A percentile compares a stretch with the other conserved stretches of the same genome.
These are phyloP conservation scores for Flaveria floridana DNA, from an alignment of 140 eudicot genomes.

Conservation along the genomic window DNA sequence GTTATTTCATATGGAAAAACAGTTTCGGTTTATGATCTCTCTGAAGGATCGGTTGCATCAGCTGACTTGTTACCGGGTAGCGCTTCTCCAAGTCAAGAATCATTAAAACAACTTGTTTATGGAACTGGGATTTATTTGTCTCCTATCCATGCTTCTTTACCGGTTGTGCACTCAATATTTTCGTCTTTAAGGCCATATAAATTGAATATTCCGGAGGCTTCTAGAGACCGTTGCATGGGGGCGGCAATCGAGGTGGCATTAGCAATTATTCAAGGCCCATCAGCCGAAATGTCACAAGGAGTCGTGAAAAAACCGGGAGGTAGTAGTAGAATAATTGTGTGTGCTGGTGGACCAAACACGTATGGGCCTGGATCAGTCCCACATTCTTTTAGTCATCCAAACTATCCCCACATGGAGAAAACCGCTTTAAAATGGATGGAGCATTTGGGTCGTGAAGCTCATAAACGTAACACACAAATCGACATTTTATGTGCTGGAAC, in stretches of 20 bases:
- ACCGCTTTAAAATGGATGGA: conserved; percentile 92
- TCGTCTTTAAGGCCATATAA: conserved; percentile 82
- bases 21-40: conserved; percentile 82
- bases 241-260: conserved; percentile 86
- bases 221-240: conserved; percentile 91
- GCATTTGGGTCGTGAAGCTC: conserved; percentile 78
- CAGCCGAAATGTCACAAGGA: conserved; percentile 80
- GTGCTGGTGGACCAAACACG: conserved; percentile 92
- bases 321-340: conserved; percentile 77
- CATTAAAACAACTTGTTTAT: conserved; percentile 72
- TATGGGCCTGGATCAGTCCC: conserved; percentile 96
- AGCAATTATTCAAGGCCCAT: conserved; percentile 85
- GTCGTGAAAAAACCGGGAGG: conserved; percentile 84
- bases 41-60: conserved; percentile 84
- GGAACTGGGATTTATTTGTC: conserved; percentile 94
- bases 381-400: conserved; percentile 75
- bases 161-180: conserved; percentile 79
- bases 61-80: conserved; percentile 83
- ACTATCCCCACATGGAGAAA: conserved; percentile 85
- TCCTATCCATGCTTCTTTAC: conserved; percentile 76
- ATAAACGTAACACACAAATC: conserved; percentile 55
- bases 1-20: conserved; percentile 71
- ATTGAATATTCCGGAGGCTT: conserved; percentile 63
- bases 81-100: conserved; percentile 67
- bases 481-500: conserved; percentile 92